phyloP scores from a whole-genome alignment of 106 monocot genomes.

The Phalaenopsis equestris region DNA sequence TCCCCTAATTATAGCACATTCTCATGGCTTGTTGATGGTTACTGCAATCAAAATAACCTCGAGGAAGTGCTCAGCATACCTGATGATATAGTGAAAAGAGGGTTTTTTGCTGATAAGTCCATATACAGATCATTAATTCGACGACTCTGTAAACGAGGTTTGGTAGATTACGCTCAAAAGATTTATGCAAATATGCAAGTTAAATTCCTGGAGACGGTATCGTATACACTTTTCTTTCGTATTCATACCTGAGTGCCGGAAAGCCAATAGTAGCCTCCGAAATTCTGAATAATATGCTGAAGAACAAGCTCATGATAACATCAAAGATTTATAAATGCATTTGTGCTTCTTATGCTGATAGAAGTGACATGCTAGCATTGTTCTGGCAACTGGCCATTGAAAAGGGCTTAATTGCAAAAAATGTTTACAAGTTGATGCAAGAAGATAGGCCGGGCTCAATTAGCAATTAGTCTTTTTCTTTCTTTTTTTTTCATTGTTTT shows the following conservation, averaged over 20 bases:
- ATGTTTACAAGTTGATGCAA: slow-evolving; percentile 41
- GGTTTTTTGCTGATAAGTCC: slow-evolving; percentile 53
- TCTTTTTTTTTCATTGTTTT: no score
- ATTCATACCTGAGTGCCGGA: slow-evolving; percentile 55
- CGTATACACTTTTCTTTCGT: slow-evolving; percentile 48
- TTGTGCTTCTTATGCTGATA: slow-evolving; percentile 50
- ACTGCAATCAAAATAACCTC: slow-evolving; percentile 69
- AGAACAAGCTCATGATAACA: slow-evolving; percentile 45
- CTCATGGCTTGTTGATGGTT: slow-evolving; percentile 91
- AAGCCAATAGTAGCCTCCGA: slow-evolving; percentile 40
- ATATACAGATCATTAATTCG: slow-evolving; percentile 78
- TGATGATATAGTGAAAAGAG: slow-evolving; percentile 56
- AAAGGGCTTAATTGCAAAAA: slow-evolving; percentile 63
- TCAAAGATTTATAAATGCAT: slow-evolving; percentile 56
- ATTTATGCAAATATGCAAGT: slow-evolving; percentile 43
- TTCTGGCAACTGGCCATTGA: slow-evolving; percentile 58
- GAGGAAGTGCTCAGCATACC: slow-evolving; percentile 55
- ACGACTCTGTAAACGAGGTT: slow-evolving; percentile 70
- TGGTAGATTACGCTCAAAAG: slow-evolving; percentile 52
- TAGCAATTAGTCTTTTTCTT: background rate
- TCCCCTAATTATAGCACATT: slow-evolving; percentile 69
- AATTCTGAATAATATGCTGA: slow-evolving; percentile 61
- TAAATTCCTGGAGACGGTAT: slow-evolving; percentile 54
- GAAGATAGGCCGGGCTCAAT: slow-evolving; percentile 10
- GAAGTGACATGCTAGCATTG: slow-evolving; percentile 27